Conservation (phyloP, 768 basidiomycete species). For the Leccinum uliginosum region DNA sequence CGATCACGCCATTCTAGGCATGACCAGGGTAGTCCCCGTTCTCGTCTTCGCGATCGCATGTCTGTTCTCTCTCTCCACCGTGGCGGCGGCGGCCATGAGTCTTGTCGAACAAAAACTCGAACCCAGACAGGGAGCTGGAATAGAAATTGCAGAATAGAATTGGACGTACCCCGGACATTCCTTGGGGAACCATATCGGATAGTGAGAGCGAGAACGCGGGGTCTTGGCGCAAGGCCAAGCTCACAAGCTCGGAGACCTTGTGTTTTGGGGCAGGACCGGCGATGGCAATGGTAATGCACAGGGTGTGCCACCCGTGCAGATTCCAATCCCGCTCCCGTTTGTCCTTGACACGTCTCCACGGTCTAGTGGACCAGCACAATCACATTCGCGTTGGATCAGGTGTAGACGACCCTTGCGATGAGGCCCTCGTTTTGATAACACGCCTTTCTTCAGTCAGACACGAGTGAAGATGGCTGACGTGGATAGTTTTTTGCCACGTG, state of each 20-base stretch:
- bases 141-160: background rate
- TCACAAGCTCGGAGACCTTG: background rate
- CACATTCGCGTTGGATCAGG: background rate
- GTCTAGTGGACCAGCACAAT: background rate
- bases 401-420: background rate
- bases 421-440: background rate
- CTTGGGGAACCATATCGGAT: slow-evolving; percentile 12
- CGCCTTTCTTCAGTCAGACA: background rate
- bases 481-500: background rate
- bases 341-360: background rate
- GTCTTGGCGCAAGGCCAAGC: background rate
- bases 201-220: background rate
- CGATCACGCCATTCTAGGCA: background rate
- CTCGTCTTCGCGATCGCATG: slow-evolving; percentile 9
- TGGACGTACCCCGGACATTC: slow-evolving; percentile 9
- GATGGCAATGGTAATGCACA: background rate
- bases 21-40: background rate
- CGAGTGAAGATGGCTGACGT: background rate
- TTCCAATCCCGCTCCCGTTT: slow-evolving; percentile 4
- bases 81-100: background rate
- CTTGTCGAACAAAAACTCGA: background rate
- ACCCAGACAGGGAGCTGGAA: background rate
- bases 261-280: background rate
- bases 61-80: slow-evolving; percentile 5
- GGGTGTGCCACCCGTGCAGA: background rate